Conservation (phyloP, 371 early-diverging fungal genomes). For the Mucor piriformis region DNA sequence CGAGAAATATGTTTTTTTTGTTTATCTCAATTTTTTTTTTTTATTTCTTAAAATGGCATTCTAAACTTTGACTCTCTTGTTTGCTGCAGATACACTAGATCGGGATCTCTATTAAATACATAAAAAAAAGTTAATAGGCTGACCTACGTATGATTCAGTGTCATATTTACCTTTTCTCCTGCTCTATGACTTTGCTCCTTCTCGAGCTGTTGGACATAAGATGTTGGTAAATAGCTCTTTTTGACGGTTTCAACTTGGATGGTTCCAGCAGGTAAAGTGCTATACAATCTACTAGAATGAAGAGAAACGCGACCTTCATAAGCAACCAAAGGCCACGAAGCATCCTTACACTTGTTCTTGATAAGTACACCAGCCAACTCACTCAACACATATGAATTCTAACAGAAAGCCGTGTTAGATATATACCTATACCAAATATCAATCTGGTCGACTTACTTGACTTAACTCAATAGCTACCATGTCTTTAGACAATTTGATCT, state of each 20-base stretch:
- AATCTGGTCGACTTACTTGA: constrained; percentile 58
- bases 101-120: constrained; percentile 1
- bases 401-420: no score
- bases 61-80: constrained; percentile 9
- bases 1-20: background rate
- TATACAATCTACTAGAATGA: constrained; percentile 62
- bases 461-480: constrained; percentile 44
- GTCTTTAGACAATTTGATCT: constrained; percentile 81
- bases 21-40: no score
- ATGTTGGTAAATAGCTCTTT: constrained; percentile 43
- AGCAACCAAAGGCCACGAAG: constrained; percentile 74
- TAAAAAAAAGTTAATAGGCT: background rate
- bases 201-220: constrained; percentile 21
- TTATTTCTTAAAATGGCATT: background rate
- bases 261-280: constrained; percentile 34
- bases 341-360: constrained; percentile 66
- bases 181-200: constrained; percentile 22
- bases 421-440: no score
- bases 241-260: constrained; percentile 51
- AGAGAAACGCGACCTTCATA: constrained; percentile 66
- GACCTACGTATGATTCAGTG: no score
- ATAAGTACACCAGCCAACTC: constrained; percentile 83
- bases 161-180: constrained; percentile 20
- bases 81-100: background rate
- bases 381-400: constrained; percentile 81